Evolutionary conservation across 1,284 basidiomycete genomes (phyloP).

Genomic region (Mrakiaceae sp.): DNA sequence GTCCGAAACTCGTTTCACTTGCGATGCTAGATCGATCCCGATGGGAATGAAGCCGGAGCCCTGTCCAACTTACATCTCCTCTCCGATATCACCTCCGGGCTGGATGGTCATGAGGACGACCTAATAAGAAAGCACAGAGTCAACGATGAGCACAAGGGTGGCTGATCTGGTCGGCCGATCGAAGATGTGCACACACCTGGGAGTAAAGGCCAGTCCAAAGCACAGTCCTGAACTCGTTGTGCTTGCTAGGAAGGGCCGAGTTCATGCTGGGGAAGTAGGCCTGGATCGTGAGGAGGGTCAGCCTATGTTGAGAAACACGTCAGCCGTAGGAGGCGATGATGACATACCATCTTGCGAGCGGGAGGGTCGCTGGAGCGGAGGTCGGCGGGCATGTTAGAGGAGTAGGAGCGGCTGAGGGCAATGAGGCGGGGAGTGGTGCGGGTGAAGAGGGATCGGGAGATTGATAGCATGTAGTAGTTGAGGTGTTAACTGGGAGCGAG

Average conservation of each 20-base stretch:
- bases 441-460: too few relatives aligned
- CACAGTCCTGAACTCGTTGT: conserved; percentile 33
- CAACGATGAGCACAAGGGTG: not conserved
- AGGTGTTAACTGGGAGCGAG: not conserved
- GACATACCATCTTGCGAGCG: too few relatives aligned
- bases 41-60: too few relatives aligned
- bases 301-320: too few relatives aligned
- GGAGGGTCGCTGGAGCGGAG: too few relatives aligned
- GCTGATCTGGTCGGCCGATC: not conserved
- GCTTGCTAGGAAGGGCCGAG: conserved; percentile 26
- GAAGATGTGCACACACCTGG: not conserved
- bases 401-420: too few relatives aligned
- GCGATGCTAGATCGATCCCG: not conserved
- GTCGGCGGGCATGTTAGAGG: too few relatives aligned
- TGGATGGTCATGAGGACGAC: conserved; percentile 36
- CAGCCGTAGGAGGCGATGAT: too few relatives aligned
- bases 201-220: conserved; percentile 30
- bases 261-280: conserved; percentile 28
- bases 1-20: not conserved
- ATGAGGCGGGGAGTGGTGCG: too few relatives aligned
- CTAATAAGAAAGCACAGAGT: conserved; percentile 21
- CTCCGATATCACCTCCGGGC: conserved; percentile 33
- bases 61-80: conserved; percentile 24
- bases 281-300: not conserved
- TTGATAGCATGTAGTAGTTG: too few relatives aligned